Base-by-base conservation (phyloP, 495 filamentous ascomycete species). In the Baudoinia panamericana region DNA sequence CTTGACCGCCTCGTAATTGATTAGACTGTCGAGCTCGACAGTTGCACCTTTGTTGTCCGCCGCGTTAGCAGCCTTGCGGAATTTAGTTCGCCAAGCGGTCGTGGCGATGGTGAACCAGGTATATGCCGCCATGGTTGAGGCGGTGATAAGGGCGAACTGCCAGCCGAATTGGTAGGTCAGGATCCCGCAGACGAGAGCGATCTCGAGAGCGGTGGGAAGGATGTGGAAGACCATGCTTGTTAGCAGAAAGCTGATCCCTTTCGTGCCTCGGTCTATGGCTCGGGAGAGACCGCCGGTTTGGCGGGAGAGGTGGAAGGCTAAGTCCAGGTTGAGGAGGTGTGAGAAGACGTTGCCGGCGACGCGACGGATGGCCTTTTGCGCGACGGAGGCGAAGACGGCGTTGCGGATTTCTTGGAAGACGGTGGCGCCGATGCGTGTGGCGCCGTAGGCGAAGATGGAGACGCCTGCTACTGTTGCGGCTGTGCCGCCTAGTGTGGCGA, bases 181-280 rank as follows among this genome's bases (percentile, higher is more conserved):
- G 37, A 84, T 94, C 40, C 92, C 86, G 56, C 90, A 97, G 1
- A 97, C 90, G 65, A 97, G 81, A 30, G 75, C 73, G 36, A 97
- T 95, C 59, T 97, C 90, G 36, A 97, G 59, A 0, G 86, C 84
- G 0, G 90, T 96, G 0, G 90, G 90, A 12, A 96, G 70, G 29
- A 97, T 82, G 54, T 96, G 92, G 54, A 97, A 96, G 25, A 97
- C 86, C 90, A 97, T 96, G 27, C 87, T 94, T 7, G 84, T 93
- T 40, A 96, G 68, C 41, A 96, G 59, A 56, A 96, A 97, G 60
- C 85, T 94, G 55, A 97, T 97, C 20, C 90, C 90, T 60, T 96
- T 96, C 2, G 90, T 96, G 47, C 90, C 90, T 43, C 90, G 76
- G 55, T 97, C 90, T 50, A 97, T 93, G 27, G 92, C 92, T 48